These are phyloP conservation scores for Coniella vitis DNA, from an alignment of 2,329 filamentous ascomycete genomes.

Conservation along the genomic window DNA sequence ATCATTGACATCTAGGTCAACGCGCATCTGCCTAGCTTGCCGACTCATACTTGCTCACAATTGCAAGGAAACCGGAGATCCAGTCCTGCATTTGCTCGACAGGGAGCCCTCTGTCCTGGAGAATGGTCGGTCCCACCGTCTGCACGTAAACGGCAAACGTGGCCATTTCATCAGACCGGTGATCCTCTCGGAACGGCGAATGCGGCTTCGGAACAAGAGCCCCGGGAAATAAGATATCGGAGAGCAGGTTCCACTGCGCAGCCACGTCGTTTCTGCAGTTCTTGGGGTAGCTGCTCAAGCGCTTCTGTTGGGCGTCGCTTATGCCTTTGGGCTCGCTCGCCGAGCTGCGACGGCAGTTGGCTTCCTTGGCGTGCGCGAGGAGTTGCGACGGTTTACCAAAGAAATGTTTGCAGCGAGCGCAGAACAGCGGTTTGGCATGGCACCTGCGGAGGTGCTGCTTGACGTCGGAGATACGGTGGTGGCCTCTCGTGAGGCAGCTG, in stretches of 20 bases:
- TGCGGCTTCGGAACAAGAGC: neutral
- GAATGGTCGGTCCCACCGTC: no score
- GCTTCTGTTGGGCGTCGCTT: conserved; percentile 3
- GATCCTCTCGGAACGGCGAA: conserved; percentile 9
- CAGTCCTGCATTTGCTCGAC: no score
- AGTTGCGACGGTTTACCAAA: no score
- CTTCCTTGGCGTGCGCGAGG: neutral
- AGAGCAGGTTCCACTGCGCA: conserved; percentile 19
- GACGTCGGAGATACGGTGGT: conserved; percentile 19
- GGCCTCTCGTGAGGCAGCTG: conserved; percentile 15
- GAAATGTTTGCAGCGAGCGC: conserved; percentile 17
- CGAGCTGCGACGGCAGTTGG: neutral
- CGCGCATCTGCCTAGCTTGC: no score
- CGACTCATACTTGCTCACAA: no score
- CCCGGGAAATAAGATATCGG: conserved; percentile 19
- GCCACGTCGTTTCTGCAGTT: conserved; percentile 4
- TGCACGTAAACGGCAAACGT: no score
- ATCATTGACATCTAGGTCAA: no score
- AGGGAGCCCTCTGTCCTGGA: no score
- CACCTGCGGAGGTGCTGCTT: conserved; percentile 20
- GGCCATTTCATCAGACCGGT: no score
- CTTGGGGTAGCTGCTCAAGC: conserved; percentile 1
- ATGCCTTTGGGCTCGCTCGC: conserved; percentile 13
- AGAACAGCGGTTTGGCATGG: conserved; percentile 15
- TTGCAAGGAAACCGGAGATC: no score